These are phyloP conservation scores for Trypethelium eluteriae DNA, from an alignment of 495 filamentous ascomycete genomes.

Conservation along the genomic window DNA sequence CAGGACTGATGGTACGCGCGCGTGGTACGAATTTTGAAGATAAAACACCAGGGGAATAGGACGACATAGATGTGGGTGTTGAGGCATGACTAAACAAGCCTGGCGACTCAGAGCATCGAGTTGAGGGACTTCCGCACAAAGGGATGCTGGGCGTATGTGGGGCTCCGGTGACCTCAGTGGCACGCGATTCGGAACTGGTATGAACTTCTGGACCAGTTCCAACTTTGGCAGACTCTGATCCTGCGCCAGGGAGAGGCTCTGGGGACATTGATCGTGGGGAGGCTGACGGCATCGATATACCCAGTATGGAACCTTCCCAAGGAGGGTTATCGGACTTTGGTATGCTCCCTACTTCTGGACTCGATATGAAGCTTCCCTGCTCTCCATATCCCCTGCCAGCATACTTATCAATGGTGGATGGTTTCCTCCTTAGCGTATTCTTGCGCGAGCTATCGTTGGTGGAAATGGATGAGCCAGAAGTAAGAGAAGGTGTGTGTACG, in stretches of 20 bases:
- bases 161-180: conserved; percentile 17
- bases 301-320: conserved; percentile 31
- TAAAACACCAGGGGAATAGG: conserved; percentile 78
- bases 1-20: conserved; percentile 55
- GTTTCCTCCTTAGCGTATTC: conserved; percentile 32
- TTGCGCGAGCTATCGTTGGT: conserved; percentile 34
- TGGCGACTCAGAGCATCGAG: conserved; percentile 85
- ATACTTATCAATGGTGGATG: conserved; percentile 29
- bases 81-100: conserved; percentile 84
- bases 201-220: background rate
- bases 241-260: conserved; percentile 17
- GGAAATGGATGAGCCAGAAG: conserved; percentile 36
- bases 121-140: conserved; percentile 64
- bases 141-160: conserved; percentile 29
- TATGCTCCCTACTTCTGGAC: conserved; percentile 16
- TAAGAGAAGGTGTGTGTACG: conserved; percentile 34
- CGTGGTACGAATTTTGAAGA: conserved; percentile 52
- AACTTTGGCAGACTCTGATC: conserved; percentile 4
- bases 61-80: conserved; percentile 91
- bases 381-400: conserved; percentile 24
- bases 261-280: conserved; percentile 11
- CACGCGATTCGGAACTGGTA: conserved; percentile 7
- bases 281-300: conserved; percentile 35
- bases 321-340: conserved; percentile 23
- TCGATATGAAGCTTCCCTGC: background rate